These are phyloP conservation scores for Moricandia arvensis DNA, from an alignment of 345 rosid species.

Conservation along the genomic window DNA sequence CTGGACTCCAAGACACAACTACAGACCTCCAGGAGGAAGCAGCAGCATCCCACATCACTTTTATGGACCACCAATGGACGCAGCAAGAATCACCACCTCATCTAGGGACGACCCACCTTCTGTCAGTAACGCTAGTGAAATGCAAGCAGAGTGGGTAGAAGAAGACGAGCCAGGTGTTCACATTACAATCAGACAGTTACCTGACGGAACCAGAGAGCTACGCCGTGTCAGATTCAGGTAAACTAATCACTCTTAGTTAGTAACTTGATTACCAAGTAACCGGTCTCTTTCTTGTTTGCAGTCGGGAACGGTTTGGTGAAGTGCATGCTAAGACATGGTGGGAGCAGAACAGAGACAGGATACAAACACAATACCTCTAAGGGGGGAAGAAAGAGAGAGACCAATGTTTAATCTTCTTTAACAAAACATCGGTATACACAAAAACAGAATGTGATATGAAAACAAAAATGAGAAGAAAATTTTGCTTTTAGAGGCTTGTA, in stretches of 20 bases:
- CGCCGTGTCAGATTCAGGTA: conserved; percentile 99
- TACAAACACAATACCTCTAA: conserved; percentile 91
- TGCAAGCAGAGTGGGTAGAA: conserved; percentile 94
- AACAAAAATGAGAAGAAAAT: neutral
- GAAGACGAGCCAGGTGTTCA: conserved; percentile 94
- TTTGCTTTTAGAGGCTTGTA: conserved; percentile 24
- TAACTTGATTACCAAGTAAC: neutral
- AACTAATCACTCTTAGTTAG: neutral
- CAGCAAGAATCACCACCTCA: conserved; percentile 74
- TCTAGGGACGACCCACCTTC: conserved; percentile 84
- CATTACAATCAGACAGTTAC: conserved; percentile 88
- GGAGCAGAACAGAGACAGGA: conserved; percentile 97
- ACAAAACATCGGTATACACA: conserved; percentile 32
- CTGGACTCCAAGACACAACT: conserved; percentile 78
- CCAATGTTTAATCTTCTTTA: conserved; percentile 28
- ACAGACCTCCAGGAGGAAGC: conserved; percentile 29
- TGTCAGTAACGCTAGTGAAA: conserved; percentile 87
- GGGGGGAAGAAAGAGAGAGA: neutral
- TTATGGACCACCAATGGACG: conserved; percentile 51
- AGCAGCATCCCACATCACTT: conserved; percentile 41
- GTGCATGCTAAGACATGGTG: conserved; percentile 95
- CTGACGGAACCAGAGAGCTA: conserved; percentile 87
- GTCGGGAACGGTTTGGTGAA: conserved; percentile 94
- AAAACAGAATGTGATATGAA: conserved; percentile 12
- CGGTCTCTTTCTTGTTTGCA: conserved; percentile 29